Evolutionary conservation across 2,329 filamentous ascomycete species (phyloP), one percentile per base, ranked within the genome.

Genomic region (Colletotrichum sp.): DNA sequence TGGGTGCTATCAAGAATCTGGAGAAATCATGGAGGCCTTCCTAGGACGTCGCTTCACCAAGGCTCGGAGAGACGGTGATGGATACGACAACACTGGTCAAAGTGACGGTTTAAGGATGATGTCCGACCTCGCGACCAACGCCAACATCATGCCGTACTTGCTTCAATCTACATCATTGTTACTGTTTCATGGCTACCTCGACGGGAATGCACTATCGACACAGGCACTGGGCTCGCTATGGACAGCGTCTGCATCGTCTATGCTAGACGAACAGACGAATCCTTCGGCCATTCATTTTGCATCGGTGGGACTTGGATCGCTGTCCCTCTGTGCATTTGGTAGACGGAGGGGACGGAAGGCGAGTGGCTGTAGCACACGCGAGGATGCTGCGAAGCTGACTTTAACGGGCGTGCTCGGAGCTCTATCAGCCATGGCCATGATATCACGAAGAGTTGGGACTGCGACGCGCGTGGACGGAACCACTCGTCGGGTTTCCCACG

Each of bases 21-120:
- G 87, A 77, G 81, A 81, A 4, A 81, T 90, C 8, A 76, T 89
- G 34, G 81, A 83, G 12, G 80, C 82, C 8, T 76, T 88, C 2
- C 76, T 83, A 5, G 76, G 80, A 39, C 81, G 83, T 5, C 80
- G 81, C 39, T 88, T 86, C 70, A 81, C 84, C 12, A 78, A 77
- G 24, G 87, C 87, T 13, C 28, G 24, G 5, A 34, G 13, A 44
- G n/a, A 13, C 16, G 12, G 32, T 21, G 49, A 62, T 15, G 24
- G 8, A 12, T 36, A 9, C 26, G 57, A 6, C 24, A 15, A n/a
- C 24, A 59, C 5, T 4, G 10, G 24, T 16, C 15, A 59, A 39
- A 39, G 26, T n/a, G n/a, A 34, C 30, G 44, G 44, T 49, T 44
- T 89, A 4, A 76, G 77, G 16, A 81, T 82, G 18, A 79, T 89